A percentile compares a stretch with the other conserved stretches of the same genome.
Evolutionary conservation across 306 rosid species (phyloP).

Genomic region (Inga laurina): DNA sequence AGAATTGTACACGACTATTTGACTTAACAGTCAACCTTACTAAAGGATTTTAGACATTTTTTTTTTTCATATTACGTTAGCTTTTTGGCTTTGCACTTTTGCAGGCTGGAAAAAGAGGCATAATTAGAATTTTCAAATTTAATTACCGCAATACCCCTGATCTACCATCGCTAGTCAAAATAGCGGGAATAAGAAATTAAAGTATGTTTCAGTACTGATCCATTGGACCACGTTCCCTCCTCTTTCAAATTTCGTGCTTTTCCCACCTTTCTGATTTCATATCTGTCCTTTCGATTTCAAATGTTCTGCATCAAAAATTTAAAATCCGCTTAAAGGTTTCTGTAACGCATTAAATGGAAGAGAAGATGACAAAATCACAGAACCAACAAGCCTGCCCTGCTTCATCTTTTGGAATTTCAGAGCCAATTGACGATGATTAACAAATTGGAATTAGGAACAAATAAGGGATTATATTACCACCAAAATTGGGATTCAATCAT

Average conservation of each 20-base stretch:
- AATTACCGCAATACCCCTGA: not conserved
- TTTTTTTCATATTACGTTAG: not conserved
- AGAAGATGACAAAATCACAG: not conserved
- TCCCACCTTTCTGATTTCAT: not conserved
- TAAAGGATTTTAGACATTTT: no score
- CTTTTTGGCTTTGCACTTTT: not conserved
- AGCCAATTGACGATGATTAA: not conserved
- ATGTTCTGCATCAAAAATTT: not conserved
- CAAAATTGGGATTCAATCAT: constrained; percentile 54
- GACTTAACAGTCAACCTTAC: not conserved
- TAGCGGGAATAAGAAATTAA: constrained; percentile 49
- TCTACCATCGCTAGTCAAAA: constrained; percentile 5
- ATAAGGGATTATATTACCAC: constrained; percentile 26
- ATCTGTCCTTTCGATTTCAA: not conserved
- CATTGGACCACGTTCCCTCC: constrained; percentile 49
- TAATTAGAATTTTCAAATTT: not conserved
- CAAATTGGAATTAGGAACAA: not conserved
- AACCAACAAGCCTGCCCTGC: not conserved
- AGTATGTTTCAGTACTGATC: constrained; percentile 15
- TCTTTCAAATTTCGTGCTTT: constrained; percentile 30
- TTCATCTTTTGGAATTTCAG: not conserved
- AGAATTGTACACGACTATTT: not conserved
- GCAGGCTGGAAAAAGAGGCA: not conserved
- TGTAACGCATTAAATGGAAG: not conserved
- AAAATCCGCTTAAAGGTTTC: not conserved